Conservation (phyloP, 23 red algal genomes). For the Chondrus crispus region DNA sequence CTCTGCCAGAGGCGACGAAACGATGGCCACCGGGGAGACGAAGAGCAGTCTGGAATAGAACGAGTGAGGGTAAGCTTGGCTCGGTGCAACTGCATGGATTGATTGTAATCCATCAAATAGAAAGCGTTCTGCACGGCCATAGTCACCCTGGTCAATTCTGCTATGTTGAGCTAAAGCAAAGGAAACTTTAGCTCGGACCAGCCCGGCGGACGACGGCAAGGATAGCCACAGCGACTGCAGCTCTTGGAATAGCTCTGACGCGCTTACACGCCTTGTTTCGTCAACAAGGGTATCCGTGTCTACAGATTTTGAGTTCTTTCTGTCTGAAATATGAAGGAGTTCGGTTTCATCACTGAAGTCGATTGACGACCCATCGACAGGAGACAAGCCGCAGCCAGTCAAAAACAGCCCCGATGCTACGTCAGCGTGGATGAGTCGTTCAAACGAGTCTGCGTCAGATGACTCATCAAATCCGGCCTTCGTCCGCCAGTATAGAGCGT, state of each 20-base stretch:
- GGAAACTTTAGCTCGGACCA: constrained; percentile 38
- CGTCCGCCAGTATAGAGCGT: constrained; percentile 56
- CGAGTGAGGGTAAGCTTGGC: constrained; percentile 17
- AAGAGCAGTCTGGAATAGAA: constrained; percentile 33
- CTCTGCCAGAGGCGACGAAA: constrained; percentile 33
- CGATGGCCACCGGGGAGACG: constrained; percentile 50
- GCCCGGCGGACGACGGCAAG: constrained; percentile 36
- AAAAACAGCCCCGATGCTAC: constrained; percentile 54
- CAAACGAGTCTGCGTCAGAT: constrained; percentile 28
- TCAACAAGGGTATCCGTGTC: constrained; percentile 35
- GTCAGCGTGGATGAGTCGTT: constrained; percentile 44
- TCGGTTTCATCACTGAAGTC: constrained; percentile 19
- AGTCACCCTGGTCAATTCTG: constrained; percentile 27
- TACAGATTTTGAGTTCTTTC: neutral
- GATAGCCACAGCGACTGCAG: constrained; percentile 50
- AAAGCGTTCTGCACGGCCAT: constrained; percentile 60
- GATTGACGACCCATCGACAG: constrained; percentile 54
- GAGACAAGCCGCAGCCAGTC: constrained; percentile 50
- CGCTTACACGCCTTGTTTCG: constrained; percentile 49
- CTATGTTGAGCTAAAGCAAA: constrained; percentile 54
- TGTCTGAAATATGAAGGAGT: constrained; percentile 31
- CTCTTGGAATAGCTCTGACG: constrained; percentile 48
- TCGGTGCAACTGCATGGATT: constrained; percentile 7
- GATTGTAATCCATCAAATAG: constrained; percentile 60
- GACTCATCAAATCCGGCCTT: constrained; percentile 66